Conservation (phyloP, 106 monocot species). For the Hemerocallis citrina region DNA sequence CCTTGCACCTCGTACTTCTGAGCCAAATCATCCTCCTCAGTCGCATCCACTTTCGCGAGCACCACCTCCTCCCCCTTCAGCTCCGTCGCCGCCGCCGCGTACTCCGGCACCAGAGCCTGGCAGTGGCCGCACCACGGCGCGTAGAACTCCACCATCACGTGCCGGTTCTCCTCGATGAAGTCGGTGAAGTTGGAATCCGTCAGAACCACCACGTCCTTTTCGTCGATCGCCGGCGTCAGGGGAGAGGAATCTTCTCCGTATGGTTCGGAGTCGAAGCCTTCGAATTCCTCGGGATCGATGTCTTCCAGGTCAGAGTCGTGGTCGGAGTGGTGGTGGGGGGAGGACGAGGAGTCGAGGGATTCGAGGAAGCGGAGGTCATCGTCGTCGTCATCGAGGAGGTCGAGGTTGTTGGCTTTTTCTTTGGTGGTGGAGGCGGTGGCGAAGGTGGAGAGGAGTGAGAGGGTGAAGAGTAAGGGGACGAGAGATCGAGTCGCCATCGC, state of each 20-base stretch:
- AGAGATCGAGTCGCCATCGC: conserved; percentile 27
- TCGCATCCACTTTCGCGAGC: conserved; percentile 85
- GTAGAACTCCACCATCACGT: conserved; percentile 98
- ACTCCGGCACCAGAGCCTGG: conserved; percentile 80
- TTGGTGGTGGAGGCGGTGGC: conserved; percentile 7
- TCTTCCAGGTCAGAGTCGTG: conserved; percentile 2
- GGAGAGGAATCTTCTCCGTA: conserved; percentile 10
- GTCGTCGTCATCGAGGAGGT: conserved; percentile 23
- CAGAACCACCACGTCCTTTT: conserved; percentile 79
- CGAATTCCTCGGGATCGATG: conserved; percentile 18
- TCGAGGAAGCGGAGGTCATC: conserved; percentile 79
- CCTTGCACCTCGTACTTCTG: conserved; percentile 85
- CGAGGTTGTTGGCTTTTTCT: background rate
- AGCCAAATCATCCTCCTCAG: conserved; percentile 68
- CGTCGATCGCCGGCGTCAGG: conserved; percentile 35
- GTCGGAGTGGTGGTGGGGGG: background rate
- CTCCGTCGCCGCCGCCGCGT: conserved; percentile 76
- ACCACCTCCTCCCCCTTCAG: conserved; percentile 50
- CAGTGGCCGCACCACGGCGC: conserved; percentile 99
- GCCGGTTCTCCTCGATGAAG: conserved; percentile 41
- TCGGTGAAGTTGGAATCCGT: conserved; percentile 62
- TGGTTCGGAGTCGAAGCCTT: conserved; percentile 16
- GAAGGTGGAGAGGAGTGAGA: conserved; percentile 8
- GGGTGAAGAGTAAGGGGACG: conserved; percentile 17
- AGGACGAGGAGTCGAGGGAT: background rate